A percentile compares a stretch with the other conserved stretches of the same genome.
These are phyloP conservation scores for Xylariaceae sp. DNA, from an alignment of 2,329 filamentous ascomycete species.

Conservation along the genomic window DNA sequence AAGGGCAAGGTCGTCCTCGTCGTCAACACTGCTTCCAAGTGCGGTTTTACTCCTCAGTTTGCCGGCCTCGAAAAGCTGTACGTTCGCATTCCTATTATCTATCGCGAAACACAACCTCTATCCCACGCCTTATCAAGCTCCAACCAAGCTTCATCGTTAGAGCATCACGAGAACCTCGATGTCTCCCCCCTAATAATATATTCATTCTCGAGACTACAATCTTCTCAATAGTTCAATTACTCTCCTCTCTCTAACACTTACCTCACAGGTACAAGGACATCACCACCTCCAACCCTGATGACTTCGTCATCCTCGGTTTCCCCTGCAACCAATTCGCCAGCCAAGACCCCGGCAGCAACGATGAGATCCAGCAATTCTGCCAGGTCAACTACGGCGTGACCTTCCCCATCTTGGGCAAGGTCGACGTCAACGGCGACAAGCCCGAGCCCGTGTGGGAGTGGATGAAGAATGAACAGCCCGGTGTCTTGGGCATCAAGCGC, in stretches of 20 bases:
- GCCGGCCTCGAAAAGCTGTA: slow-evolving; percentile 80
- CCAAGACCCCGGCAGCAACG: slow-evolving; percentile 81
- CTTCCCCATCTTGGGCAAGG: slow-evolving; percentile 88
- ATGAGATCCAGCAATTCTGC: slow-evolving; percentile 80
- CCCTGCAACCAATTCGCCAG: slow-evolving; percentile 96
- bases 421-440: slow-evolving; percentile 84
- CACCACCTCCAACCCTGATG: slow-evolving; percentile 60
- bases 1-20: slow-evolving; percentile 90
- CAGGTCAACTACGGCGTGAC: slow-evolving; percentile 89
- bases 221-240: background rate
- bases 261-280: slow-evolving; percentile 59
- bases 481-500: slow-evolving; percentile 78
- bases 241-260: slow-evolving; percentile 3
- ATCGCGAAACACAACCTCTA: background rate
- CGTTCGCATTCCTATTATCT: background rate
- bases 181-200: background rate
- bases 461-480: slow-evolving; percentile 68
- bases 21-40: slow-evolving; percentile 98
- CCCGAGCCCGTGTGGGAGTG: slow-evolving; percentile 76
- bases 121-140: background rate
- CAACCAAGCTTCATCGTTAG: background rate
- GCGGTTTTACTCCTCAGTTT: slow-evolving; percentile 97
- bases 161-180: background rate
- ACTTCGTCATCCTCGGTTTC: slow-evolving; percentile 88
- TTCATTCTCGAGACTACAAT: background rate